Base-by-base conservation (phyloP, 2,329 filamentous ascomycete genomes). In the Huntiella bhutanensis region DNA sequence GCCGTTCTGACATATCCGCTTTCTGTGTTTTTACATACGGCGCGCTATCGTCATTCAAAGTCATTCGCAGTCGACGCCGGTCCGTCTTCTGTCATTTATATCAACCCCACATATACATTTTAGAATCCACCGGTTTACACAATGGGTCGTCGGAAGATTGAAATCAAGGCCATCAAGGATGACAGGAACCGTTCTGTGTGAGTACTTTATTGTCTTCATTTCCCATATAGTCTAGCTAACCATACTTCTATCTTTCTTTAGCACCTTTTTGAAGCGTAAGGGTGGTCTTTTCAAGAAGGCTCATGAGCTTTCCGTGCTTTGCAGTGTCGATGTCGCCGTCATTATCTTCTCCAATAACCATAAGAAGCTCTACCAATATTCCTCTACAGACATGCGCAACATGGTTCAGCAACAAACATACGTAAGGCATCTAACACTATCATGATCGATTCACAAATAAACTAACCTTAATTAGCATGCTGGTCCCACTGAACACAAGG, bases 111-210 rank as follows among this genome's bases (percentile, higher is more conserved):
- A 16, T 19, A 19, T 28, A 28, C 8, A 41, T 42, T 41, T 46
- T 35, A 36, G 33, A 28, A 32, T 38, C 41, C 41, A 47, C 35
- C 38, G 34, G 35, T 33, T 33, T 13, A 54, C 62, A 65, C 60
- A 46, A 98, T 98, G 91, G 91, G 91, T 63, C 80, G 91, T 64
- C 79, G 91, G 73, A 98, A 98, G 77, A 98, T 98, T 61, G 91
- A 96, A 70, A 96, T 98, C 71, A 95, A 95, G 68, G 85, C 88
- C 56, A 96, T 96, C 72, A 95, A 94, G 66, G 87, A 95, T 77
- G 87, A 95, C 65, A 78, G 87, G 58, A 95, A 95, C 61, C 85
- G 87, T 61, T 94, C 87, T 58, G 87, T 95, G 87, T 95, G 85
- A 64, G 84, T 70, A 49, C 39, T 32, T 45, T 41, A 39, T 28